Conservation (phyloP, 352 stramenopile genomes). For the Albugo laibachii region DNA sequence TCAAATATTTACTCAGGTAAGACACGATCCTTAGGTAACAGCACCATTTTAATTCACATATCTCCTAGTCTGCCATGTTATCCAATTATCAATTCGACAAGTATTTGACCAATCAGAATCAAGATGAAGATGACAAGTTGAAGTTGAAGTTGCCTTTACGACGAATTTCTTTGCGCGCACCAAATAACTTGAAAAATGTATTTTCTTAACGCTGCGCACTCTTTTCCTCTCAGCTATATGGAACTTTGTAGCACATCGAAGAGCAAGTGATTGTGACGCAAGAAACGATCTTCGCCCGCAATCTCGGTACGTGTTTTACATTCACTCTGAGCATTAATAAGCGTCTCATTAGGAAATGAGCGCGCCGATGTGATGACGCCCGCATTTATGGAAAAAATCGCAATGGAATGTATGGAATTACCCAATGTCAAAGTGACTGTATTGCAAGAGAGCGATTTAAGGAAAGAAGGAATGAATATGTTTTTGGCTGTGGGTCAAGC, state of each 20-base stretch:
- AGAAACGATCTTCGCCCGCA: constrained; percentile 71
- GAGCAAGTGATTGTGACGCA: constrained; percentile 50
- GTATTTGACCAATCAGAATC: constrained; percentile 32
- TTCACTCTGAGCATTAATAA: not conserved
- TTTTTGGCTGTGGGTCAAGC: constrained; percentile 67
- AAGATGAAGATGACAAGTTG: constrained; percentile 31
- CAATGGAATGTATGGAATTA: constrained; percentile 34
- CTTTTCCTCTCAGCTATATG: too few species aligned
- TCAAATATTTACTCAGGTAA: constrained; percentile 18
- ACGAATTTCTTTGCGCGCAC: constrained; percentile 34
- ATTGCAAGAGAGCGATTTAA: constrained; percentile 55
- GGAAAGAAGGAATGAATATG: constrained; percentile 70
- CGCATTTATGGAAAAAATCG: constrained; percentile 67
- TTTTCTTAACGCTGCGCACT: too few species aligned
- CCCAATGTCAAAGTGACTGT: constrained; percentile 65
- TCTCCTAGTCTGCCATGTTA: constrained; percentile 38
- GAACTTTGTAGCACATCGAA: constrained; percentile 18
- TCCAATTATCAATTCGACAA: constrained; percentile 80
- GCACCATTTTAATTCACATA: too few species aligned
- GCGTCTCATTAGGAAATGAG: constrained; percentile 33
- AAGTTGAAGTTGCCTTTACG: constrained; percentile 48
- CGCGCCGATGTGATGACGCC: constrained; percentile 55
- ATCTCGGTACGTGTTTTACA: constrained; percentile 22
- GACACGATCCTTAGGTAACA: not conserved
- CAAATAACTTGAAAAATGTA: too few species aligned